Conservation (phyloP, 495 filamentous ascomycete genomes). For the Saxophila tyrrhenica region DNA sequence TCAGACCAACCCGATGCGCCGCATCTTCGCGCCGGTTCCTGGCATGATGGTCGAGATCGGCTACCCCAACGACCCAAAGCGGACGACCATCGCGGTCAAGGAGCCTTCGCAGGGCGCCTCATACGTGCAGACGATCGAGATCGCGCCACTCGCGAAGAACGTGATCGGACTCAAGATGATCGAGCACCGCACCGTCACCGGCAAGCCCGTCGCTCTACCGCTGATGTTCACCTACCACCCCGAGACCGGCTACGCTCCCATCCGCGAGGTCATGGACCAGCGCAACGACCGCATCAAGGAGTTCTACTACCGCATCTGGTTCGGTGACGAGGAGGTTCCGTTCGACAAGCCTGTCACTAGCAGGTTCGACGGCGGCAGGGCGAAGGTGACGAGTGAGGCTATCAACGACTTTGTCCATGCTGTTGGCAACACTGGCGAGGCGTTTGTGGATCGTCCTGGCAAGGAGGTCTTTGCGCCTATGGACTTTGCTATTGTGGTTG, state of each 20-base stretch:
- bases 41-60: constrained; percentile 82
- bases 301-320: constrained; percentile 97
- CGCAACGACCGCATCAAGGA: constrained; percentile 95
- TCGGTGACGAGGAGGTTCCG: constrained; percentile 73
- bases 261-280: constrained; percentile 85
- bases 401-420: constrained; percentile 98
- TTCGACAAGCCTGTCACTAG: constrained; percentile 74
- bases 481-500: constrained; percentile 97
- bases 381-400: constrained; percentile 74
- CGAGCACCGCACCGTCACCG: constrained; percentile 76
- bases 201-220: constrained; percentile 64
- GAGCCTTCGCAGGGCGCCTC: constrained; percentile 52
- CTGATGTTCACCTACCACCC: constrained; percentile 86
- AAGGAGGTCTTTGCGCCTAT: constrained; percentile 94
- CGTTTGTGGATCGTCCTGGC: constrained; percentile 93
- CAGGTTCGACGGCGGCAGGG: constrained; percentile 76
- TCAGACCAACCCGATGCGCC: constrained; percentile 88
- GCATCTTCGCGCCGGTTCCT: constrained; percentile 71
- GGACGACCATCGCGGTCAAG: constrained; percentile 70
- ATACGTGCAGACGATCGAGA: constrained; percentile 74
- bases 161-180: constrained; percentile 78
- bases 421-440: constrained; percentile 93
- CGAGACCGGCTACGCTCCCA: constrained; percentile 87
- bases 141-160: constrained; percentile 58
- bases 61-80: constrained; percentile 63